Evolutionary conservation across 306 rosid genomes (phyloP), one percentile per base, ranked within the genome.

Genomic region (Vachellia collinsii): DNA sequence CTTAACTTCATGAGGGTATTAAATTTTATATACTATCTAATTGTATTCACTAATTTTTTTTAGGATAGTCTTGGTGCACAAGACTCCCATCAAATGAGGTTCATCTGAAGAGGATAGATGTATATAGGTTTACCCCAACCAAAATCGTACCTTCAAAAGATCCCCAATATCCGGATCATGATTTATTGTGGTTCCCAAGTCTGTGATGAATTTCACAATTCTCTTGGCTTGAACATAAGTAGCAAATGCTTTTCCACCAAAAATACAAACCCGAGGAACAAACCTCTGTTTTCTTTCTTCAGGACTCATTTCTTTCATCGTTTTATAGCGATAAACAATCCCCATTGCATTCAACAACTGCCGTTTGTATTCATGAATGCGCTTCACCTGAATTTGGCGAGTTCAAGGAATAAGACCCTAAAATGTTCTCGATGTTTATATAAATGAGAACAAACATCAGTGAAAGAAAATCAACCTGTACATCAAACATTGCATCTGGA

Each of bases 201-300:
- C 99, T 73, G 99, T 88, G 87, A 94, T 93, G 82, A 94, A 93
- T 84, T 94, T 94, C 54, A 94, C 97, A 71, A 94, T 94, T 87
- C 97, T 93, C 91, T 93, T 94, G 82, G 99, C 99, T 85, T 94
- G 99, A 47, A 93, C 89, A 82, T 94, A 94, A 1, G 99, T 94
- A 36, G 99, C 80, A 86, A 94, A 94, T 65, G 99, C 99, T 83
- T 94, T 94, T 44, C 99, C 99, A n/a, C 99, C 99, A 74, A 94
- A 94, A 56, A 94, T 89, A 79, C 97, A 94, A 75, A 94, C 97
- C 58, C 97, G 85, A 25, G 99, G 99, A 86, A 91, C 93, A 90
- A 84, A 93, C 72, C 70, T 77, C 74, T 74, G 78, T 65, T 87
- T 79, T 84, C 95, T 93, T 85, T 90, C 92, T 65, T 78, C 64